A percentile compares a stretch with the other conserved stretches of the same genome.
phyloP scores from a whole-genome alignment of 768 basidiomycete genomes.

The Collybiopsis luxurians region DNA sequence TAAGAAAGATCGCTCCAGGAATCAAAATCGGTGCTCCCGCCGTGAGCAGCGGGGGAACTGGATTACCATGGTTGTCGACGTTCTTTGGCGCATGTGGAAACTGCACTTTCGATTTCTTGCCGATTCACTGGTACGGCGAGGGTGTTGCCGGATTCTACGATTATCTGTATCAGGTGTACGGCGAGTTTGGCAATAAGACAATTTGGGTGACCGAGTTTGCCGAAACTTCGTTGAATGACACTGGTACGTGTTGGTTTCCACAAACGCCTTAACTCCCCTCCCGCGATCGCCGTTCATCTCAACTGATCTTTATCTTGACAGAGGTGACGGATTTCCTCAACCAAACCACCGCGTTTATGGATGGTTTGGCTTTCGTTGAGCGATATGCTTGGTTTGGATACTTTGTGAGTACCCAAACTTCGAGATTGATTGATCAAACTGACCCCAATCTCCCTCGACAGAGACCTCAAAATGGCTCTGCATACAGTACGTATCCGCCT shows the following conservation, averaged over 20 bases:
- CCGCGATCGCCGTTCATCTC: background rate
- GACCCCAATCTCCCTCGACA: constrained; percentile 15
- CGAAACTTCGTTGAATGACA: constrained; percentile 46
- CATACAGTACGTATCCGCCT: constrained; percentile 36
- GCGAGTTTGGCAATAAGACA: constrained; percentile 44
- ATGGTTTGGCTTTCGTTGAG: constrained; percentile 54
- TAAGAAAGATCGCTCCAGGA: constrained; percentile 37
- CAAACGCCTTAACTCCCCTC: too few relatives aligned
- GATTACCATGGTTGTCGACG: constrained; percentile 51
- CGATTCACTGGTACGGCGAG: constrained; percentile 55
- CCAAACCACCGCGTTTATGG: constrained; percentile 53
- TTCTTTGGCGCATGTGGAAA: constrained; percentile 52
- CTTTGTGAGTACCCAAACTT: constrained; percentile 30
- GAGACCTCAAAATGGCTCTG: constrained; percentile 37
- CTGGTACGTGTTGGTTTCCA: constrained; percentile 23
- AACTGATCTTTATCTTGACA: constrained; percentile 10
- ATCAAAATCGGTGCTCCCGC: constrained; percentile 58
- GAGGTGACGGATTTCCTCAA: constrained; percentile 57
- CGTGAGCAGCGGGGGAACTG: constrained; percentile 47
- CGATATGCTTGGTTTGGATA: constrained; percentile 66
- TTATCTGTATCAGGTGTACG: constrained; percentile 53
- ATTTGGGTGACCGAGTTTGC: constrained; percentile 70
- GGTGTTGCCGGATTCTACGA: constrained; percentile 52
- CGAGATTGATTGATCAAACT: background rate
- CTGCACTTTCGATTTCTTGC: constrained; percentile 49